Base-by-base conservation (phyloP, 306 rosid genomes). In the Dalbergia cultrata region DNA sequence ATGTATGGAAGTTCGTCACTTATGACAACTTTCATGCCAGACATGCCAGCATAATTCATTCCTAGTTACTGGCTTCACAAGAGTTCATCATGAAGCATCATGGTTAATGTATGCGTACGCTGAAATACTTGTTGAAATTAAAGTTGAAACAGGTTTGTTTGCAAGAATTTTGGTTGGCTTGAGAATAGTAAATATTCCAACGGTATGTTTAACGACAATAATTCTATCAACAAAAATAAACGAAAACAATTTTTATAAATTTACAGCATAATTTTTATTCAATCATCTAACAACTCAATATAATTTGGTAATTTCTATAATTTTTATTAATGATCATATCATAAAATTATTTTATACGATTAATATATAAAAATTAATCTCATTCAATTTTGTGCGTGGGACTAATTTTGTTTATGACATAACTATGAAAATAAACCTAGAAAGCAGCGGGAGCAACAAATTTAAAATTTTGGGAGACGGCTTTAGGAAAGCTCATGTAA, bases 21-120 rank as follows among this genome's bases (percentile, higher is more conserved):
- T 74, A 75, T 16, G 22, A 64, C 8, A 2, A 16, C 21, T 35
- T 81, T 0, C 41, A 37, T 37, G 22, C 22, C 22, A 21, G 22
- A 66, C 82, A 49, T 45, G 76, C 34, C 50, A 71, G 44, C 73
- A 57, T 35, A 13, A 49, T 41, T 65, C 68, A 16, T 11, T 50
- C 18, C 16, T 12, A 5, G 45, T 76, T 72, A 77, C 65, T 14
- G 58, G 8, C 54, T 17, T 72, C 62, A 13, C 69, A 81, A 81
- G 78, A 26, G 69, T 73, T 11, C 54, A 81, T 81, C 56, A 81
- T 81, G 54, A 44, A 21, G 3, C 80, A 57, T 80, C 72, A 62
- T 72, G 34, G 58, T 49, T 34, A 12, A 74, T 66, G 76, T 57
- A 81, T 34, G 76, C 76, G 85, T 81, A 74, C 80, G 45, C 60